These are phyloP conservation scores for Coemansia sp. DNA, from an alignment of 192 early-diverging fungal genomes.

Conservation along the genomic window DNA sequence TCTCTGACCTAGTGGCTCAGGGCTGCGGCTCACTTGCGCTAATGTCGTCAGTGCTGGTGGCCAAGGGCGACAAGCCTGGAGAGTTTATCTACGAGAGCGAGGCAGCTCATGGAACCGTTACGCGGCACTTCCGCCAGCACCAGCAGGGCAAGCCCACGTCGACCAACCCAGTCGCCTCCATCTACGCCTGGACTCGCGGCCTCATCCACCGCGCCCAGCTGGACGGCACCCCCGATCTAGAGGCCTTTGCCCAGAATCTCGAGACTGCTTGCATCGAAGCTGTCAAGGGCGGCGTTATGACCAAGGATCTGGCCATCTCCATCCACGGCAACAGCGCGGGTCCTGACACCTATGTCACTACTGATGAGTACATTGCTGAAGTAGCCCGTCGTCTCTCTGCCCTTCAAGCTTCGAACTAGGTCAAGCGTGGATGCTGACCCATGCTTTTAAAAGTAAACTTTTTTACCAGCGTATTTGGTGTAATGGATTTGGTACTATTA, in stretches of 20 bases:
- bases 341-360: slow-evolving; percentile 83
- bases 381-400: slow-evolving; percentile 65
- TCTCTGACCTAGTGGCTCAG: slow-evolving; percentile 96
- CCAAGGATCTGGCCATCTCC: slow-evolving; percentile 95
- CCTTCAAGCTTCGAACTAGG: slow-evolving; percentile 24
- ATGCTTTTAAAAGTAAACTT: background rate
- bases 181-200: slow-evolving; percentile 95
- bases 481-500: background rate
- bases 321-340: slow-evolving; percentile 81
- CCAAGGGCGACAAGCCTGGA: slow-evolving; percentile 85
- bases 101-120: slow-evolving; percentile 97
- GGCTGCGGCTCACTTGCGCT: slow-evolving; percentile 91
- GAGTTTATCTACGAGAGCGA: slow-evolving; percentile 81
- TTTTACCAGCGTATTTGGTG: background rate
- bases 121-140: slow-evolving; percentile 92
- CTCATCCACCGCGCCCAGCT: slow-evolving; percentile 93
- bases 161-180: slow-evolving; percentile 96
- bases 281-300: slow-evolving; percentile 85
- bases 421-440: background rate
- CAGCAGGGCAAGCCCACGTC: slow-evolving; percentile 93
- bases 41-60: slow-evolving; percentile 95
- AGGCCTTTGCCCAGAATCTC: slow-evolving; percentile 72
- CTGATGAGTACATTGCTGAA: slow-evolving; percentile 82
- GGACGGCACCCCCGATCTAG: slow-evolving; percentile 76
- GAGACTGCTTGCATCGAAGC: slow-evolving; percentile 89